These are phyloP conservation scores for Mycosphaerella arachidis DNA, from an alignment of 2,329 filamentous ascomycete species.

Conservation along the genomic window DNA sequence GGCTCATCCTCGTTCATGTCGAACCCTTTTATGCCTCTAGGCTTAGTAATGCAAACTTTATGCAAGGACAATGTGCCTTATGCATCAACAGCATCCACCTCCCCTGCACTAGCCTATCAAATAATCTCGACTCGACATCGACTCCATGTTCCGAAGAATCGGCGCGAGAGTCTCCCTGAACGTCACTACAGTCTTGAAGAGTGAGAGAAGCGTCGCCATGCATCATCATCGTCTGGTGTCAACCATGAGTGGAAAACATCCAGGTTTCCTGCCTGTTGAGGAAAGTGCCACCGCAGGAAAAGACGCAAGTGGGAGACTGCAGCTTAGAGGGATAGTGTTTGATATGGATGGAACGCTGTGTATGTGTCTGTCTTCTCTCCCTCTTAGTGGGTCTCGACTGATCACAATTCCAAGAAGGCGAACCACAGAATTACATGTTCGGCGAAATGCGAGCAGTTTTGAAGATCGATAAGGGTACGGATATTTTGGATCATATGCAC, in stretches of 20 bases:
- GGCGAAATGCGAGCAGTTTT: conserved; percentile 73
- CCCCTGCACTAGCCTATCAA: neutral
- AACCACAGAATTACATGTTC: conserved; percentile 97
- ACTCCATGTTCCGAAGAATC: neutral
- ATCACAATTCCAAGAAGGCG: conserved; percentile 47
- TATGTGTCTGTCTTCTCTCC: conserved; percentile 34
- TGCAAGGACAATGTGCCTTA: neutral
- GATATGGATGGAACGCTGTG: conserved; percentile 95
- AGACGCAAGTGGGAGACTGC: conserved; percentile 35
- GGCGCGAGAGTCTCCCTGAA: neutral
- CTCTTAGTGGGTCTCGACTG: neutral
- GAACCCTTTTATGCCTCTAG: neutral
- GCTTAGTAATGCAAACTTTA: neutral
- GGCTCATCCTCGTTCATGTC: neutral
- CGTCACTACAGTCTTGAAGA: neutral
- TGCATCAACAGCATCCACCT: neutral
- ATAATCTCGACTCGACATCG: neutral
- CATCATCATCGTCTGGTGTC: neutral
- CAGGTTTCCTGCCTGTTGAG: neutral
- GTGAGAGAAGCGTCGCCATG: neutral
- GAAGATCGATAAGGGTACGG: conserved; percentile 64
- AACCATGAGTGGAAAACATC: neutral
- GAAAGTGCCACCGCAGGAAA: neutral
- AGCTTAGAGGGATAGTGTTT: conserved; percentile 64
- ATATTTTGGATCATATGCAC: conserved; percentile 89